A percentile compares a stretch with the other conserved stretches of the same genome.
These are phyloP conservation scores for Collybiopsis confluens DNA, from an alignment of 768 basidiomycete species.

Conservation along the genomic window DNA sequence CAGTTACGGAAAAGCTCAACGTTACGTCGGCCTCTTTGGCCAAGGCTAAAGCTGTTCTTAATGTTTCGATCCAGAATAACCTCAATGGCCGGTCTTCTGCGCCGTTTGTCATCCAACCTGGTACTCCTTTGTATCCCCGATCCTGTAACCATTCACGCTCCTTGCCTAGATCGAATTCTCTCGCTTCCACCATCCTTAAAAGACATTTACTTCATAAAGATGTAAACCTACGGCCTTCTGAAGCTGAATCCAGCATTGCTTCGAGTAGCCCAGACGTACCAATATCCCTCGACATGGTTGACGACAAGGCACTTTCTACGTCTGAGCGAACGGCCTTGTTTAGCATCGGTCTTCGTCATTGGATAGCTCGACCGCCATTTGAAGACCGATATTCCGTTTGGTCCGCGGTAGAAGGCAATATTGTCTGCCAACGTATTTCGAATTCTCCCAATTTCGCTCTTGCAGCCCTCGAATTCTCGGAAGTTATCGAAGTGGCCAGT, in stretches of 20 bases:
- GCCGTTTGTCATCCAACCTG: constrained; percentile 42
- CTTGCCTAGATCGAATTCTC: constrained; percentile 32
- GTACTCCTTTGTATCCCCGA: constrained; percentile 45
- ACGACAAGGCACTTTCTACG: constrained; percentile 12
- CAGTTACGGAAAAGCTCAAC: constrained; percentile 14
- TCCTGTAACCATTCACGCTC: constrained; percentile 42
- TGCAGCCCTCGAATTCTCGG: constrained; percentile 69
- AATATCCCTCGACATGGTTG: constrained; percentile 8
- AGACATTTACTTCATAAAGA: constrained; percentile 42
- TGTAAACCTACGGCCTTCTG: constrained; percentile 30
- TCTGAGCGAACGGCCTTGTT: constrained; percentile 26
- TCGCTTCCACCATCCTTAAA: constrained; percentile 47
- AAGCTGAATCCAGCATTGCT: constrained; percentile 40
- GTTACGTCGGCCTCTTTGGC: constrained; percentile 22
- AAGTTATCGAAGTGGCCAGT: constrained; percentile 60
- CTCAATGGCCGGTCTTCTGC: constrained; percentile 37
- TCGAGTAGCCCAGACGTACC: constrained; percentile 30
- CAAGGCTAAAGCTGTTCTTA: constrained; percentile 34
- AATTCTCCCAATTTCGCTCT: constrained; percentile 50
- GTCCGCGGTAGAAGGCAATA: constrained; percentile 34
- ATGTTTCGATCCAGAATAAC: constrained; percentile 41
- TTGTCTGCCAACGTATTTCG: constrained; percentile 36
- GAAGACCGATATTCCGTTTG: constrained; percentile 66
- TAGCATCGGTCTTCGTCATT: constrained; percentile 59
- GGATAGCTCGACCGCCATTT: constrained; percentile 72